Evolutionary conservation across 225 moss, liverwort and hornwort genomes (phyloP).

Genomic region (Asterella californica): DNA sequence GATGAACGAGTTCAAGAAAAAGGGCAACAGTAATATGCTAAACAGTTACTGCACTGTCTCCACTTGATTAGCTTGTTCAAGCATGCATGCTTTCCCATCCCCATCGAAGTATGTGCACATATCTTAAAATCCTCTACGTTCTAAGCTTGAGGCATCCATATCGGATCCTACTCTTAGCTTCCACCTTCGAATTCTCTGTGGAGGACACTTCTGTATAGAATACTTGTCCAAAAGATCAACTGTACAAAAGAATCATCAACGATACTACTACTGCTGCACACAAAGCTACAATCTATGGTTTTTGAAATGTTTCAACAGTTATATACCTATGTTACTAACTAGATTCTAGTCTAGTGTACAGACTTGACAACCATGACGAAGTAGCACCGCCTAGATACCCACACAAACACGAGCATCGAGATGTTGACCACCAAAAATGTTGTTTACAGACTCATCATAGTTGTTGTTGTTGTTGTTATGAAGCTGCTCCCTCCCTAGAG

Average conservation of each 20-base stretch:
- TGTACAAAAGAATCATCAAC: constrained; percentile 7
- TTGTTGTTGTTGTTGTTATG: constrained; percentile 1
- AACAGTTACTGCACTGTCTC: no score
- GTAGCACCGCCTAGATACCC: constrained; percentile 4
- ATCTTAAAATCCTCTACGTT: background rate
- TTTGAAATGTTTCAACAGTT: constrained; percentile 3
- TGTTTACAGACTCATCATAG: constrained; percentile 18
- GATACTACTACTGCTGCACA: background rate
- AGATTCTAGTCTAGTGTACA: constrained; percentile 8
- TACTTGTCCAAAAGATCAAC: background rate
- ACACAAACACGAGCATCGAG: background rate
- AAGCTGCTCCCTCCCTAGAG: background rate
- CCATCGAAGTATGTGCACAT: no score
- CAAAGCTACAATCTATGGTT: constrained; percentile 9
- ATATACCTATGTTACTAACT: constrained; percentile 5
- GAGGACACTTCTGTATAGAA: background rate
- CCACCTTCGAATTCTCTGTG: background rate
- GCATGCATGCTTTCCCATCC: no score
- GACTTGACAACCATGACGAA: constrained; percentile 2
- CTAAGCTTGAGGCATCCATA: background rate
- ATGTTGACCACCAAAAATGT: constrained; percentile 11
- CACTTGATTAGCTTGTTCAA: no score
- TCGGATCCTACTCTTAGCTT: background rate
- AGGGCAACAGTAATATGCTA: no score
- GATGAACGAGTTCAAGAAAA: no score